Base-by-base conservation (phyloP, 495 filamentous ascomycete genomes). In the Hypoxylon intermedium region DNA sequence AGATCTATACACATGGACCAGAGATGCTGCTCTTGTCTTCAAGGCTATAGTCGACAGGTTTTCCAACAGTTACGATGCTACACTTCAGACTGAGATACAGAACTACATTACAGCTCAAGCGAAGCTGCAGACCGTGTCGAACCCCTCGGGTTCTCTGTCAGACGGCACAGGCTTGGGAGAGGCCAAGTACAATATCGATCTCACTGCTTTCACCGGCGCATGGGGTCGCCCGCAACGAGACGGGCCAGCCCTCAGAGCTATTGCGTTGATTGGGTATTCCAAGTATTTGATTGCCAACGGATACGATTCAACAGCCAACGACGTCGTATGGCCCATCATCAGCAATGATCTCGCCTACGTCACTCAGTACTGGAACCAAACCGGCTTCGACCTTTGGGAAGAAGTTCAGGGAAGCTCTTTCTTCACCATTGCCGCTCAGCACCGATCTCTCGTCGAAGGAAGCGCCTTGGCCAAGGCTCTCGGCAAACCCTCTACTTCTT, bases 191-290 rank as follows among this genome's bases (percentile, higher is more conserved):
- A 71, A 82, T 38, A 78, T 85, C 43, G 80, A 89, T 46, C 73
- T 80, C 43, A 81, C 73, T n/a, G 71, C 82, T 16, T 90, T 82
- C 68, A 86, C 80, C 9, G 87, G 81, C 19, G 65, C 68, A 4
- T 91, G 88, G 88, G 87, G 86, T 1, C 84, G 88, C 1, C 88
- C 88, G 5, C 88, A 91, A 71, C 78, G 82, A 6, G 88, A 91
- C 62, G 88, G 88, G 0, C 88, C 88, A 16, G 83, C 88, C 5
- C 79, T 90, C 36, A 75, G 88, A 37, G 88, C 88, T 1, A 87
- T 83, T 15, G 82, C 87, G 1, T 67, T 79, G 38, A 76, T 71
- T 21, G 69, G 67, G 30, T 83, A 83, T 45, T 74, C 79, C 23
- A 73, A 73, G 38, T 82, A 76, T 73, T 67, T 83, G 12, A 58